Conservation (phyloP, 2,329 filamentous ascomycete species). For the Penicillium concentricum region DNA sequence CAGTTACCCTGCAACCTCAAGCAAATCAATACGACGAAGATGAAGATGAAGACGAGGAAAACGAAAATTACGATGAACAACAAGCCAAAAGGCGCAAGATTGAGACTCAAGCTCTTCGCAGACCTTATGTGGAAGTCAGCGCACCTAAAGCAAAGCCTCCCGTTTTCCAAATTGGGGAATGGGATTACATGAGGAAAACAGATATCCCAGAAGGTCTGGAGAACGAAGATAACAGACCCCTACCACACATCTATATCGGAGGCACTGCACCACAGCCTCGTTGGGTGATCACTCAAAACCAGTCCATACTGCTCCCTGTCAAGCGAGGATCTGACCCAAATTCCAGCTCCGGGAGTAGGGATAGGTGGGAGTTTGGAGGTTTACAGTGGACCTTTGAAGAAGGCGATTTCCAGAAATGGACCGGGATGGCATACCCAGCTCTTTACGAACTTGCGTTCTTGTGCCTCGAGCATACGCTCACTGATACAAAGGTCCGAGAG, state of each 20-base stretch:
- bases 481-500: not conserved
- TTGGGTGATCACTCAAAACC: not conserved
- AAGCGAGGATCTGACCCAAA: not conserved
- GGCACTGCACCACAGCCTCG: constrained; percentile 4
- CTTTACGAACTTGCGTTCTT: constrained; percentile 2
- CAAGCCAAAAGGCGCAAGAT: not conserved
- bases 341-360: too few relatives aligned
- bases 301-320: not conserved
- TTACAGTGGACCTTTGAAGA: constrained; percentile 3
- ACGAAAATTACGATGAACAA: not conserved
- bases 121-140: not conserved
- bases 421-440: not conserved
- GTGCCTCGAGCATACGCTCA: not conserved
- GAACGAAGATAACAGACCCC: not conserved
- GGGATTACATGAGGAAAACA: not conserved
- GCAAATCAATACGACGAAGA: not conserved
- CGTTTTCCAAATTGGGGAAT: not conserved
- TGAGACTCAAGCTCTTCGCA: too few relatives aligned
- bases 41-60: constrained; percentile 8
- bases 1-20: not conserved
- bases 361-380: not conserved
- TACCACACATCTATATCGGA: not conserved
- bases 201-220: not conserved
- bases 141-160: not conserved
- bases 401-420: not conserved